These are phyloP conservation scores for Kalaharituber pfeilii DNA, from an alignment of 2,329 filamentous ascomycete species.

Conservation along the genomic window DNA sequence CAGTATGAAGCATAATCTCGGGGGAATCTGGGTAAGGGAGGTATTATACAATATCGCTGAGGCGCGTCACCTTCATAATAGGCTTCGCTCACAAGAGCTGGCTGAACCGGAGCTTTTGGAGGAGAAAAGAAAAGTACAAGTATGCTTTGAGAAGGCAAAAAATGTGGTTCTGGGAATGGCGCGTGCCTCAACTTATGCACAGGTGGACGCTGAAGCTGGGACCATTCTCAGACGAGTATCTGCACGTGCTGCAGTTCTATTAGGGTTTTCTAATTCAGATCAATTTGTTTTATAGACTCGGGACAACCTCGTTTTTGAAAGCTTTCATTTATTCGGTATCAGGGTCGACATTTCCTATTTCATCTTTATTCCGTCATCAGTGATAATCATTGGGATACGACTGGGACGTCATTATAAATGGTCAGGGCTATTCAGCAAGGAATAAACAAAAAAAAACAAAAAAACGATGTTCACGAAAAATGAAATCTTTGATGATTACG, in stretches of 20 bases:
- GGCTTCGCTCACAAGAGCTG: neutral
- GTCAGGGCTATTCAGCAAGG: neutral
- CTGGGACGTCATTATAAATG: neutral
- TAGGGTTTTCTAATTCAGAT: constrained; percentile 28
- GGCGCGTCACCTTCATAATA: constrained; percentile 43
- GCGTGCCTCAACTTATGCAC: neutral
- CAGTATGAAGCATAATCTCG: constrained; percentile 51
- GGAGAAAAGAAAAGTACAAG: neutral
- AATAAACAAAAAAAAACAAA: neutral
- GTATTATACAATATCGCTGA: constrained; percentile 79
- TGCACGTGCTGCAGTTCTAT: constrained; percentile 20
- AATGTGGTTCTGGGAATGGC: neutral
- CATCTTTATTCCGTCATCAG: neutral
- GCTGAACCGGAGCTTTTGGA: neutral
- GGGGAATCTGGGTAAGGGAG: constrained; percentile 71
- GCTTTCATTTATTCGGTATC: too few species aligned
- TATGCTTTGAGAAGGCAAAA: neutral
- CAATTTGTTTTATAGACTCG: constrained; percentile 4
- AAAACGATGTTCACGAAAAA: neutral
- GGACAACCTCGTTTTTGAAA: too few species aligned
- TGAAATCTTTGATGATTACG: neutral
- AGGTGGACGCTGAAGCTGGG: too few species aligned
- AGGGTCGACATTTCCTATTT: neutral
- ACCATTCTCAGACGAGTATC: constrained; percentile 27
- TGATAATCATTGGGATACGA: neutral